These are phyloP conservation scores for Russula compacta DNA, from an alignment of 768 basidiomycete genomes.

Conservation along the genomic window DNA sequence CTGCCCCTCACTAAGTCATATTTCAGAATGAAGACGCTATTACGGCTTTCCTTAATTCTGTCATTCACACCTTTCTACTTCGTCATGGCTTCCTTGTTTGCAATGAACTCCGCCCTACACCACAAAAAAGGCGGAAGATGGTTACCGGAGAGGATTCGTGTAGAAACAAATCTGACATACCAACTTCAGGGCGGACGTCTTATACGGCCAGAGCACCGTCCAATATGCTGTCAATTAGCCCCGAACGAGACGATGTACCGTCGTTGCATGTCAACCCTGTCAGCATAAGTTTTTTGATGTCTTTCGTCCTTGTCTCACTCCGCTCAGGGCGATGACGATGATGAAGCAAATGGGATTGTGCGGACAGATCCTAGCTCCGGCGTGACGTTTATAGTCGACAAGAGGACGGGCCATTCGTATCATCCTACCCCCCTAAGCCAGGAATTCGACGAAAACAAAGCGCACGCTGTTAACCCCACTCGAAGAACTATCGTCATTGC, in stretches of 20 bases:
- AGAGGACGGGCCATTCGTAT: slow-evolving; percentile 62
- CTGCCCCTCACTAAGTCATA: slow-evolving; percentile 2
- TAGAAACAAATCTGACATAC: background rate
- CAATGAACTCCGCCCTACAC: slow-evolving; percentile 27
- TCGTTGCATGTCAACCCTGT: background rate
- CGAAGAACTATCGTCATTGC: slow-evolving; percentile 19
- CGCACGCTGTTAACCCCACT: slow-evolving; percentile 18
- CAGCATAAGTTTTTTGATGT: background rate
- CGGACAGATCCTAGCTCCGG: slow-evolving; percentile 64
- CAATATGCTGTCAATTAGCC: background rate
- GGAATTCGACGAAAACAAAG: background rate
- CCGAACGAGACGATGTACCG: background rate
- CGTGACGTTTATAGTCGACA: slow-evolving; percentile 50
- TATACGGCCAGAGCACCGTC: background rate
- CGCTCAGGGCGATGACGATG: background rate
- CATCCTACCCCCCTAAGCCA: slow-evolving; percentile 24
- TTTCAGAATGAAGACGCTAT: slow-evolving; percentile 52
- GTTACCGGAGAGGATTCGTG: background rate
- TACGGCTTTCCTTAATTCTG: slow-evolving; percentile 44
- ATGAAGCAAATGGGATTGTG: slow-evolving; percentile 27
- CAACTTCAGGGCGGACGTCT: background rate
- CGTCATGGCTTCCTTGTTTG: slow-evolving; percentile 47
- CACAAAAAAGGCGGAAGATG: slow-evolving; percentile 46
- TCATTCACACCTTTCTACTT: slow-evolving; percentile 52
- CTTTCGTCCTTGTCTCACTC: background rate